Percentiles rank a stretch among this genome's conserved stretches.
Evolutionary conservation across 2,329 filamentous ascomycete genomes (phyloP).

Genomic region (Clarireedia hainanense): DNA sequence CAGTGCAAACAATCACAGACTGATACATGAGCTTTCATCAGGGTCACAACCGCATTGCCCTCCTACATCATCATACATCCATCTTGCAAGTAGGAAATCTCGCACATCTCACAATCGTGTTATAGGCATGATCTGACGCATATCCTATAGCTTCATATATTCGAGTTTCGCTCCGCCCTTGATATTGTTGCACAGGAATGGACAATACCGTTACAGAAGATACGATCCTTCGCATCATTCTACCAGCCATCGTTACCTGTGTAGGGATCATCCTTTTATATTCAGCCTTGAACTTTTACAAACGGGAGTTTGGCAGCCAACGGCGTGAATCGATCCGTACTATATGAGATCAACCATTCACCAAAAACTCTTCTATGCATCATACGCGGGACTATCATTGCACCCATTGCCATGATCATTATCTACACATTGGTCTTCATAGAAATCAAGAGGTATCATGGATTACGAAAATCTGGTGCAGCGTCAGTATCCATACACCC

Average conservation of each 20-base stretch:
- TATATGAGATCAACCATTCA: slow-evolving; percentile 1
- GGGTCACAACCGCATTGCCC: background rate
- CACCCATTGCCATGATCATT: background rate
- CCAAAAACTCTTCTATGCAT: background rate
- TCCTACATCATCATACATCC: slow-evolving; percentile 1
- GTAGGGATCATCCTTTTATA: slow-evolving; percentile 6
- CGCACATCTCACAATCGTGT: background rate
- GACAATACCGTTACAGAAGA: slow-evolving; percentile 5
- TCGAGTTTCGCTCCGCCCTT: background rate
- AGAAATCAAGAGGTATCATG: background rate
- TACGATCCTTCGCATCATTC: slow-evolving; percentile 7
- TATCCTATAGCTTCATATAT: background rate
- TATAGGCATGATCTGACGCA: background rate
- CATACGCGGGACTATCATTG: background rate
- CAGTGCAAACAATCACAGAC: background rate
- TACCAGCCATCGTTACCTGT: slow-evolving; percentile 6
- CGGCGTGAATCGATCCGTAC: slow-evolving; percentile 1
- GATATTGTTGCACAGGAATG: background rate
- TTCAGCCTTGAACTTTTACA: slow-evolving; percentile 7
- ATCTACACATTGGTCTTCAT: slow-evolving; percentile 2
- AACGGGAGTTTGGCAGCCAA: slow-evolving; percentile 7
- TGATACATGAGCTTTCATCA: background rate
- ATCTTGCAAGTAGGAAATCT: background rate
- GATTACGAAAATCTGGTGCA: background rate
- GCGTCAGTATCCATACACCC: background rate